These are phyloP conservation scores for Globisporangium mamillatum DNA, from an alignment of 352 stramenopile species.

Conservation along the genomic window DNA sequence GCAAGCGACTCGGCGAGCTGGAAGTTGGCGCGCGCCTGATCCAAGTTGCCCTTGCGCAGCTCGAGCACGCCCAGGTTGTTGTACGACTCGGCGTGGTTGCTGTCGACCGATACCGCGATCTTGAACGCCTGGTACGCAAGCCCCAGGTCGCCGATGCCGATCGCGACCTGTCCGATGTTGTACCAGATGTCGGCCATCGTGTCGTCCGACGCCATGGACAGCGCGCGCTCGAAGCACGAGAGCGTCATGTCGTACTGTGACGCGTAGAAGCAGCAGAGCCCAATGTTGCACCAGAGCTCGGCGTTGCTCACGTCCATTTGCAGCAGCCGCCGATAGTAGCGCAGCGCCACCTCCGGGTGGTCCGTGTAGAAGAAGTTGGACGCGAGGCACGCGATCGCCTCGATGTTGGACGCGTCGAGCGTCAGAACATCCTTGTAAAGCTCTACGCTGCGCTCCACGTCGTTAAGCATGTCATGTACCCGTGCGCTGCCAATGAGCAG, in stretches of 20 bases:
- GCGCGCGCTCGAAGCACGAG: conserved; percentile 90
- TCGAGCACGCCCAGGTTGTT: conserved; percentile 92
- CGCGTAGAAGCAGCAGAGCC: conserved; percentile 93
- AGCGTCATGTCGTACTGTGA: conserved; percentile 94
- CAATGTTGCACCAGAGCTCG: conserved; percentile 95
- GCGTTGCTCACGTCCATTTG: conserved; percentile 91
- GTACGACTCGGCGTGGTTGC: conserved; percentile 89
- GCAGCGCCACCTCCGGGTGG: conserved; percentile 89
- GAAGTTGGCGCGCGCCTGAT: conserved; percentile 85
- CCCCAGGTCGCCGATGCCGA: conserved; percentile 91
- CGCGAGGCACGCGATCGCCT: conserved; percentile 90
- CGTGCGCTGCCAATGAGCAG: conserved; percentile 85
- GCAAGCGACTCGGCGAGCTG: conserved; percentile 72
- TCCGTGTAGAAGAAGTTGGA: conserved; percentile 94
- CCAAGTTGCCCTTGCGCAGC: conserved; percentile 85
- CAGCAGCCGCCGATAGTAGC: conserved; percentile 92
- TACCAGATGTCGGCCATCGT: conserved; percentile 93
- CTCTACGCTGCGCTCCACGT: conserved; percentile 69
- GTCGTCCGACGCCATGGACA: conserved; percentile 86
- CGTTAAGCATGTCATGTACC: conserved; percentile 92
- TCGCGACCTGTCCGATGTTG: conserved; percentile 91
- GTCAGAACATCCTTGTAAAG: conserved; percentile 88
- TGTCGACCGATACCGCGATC: conserved; percentile 89
- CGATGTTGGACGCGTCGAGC: conserved; percentile 88
- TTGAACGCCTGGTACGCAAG: conserved; percentile 94